Percentiles rank a stretch among this genome's conserved stretches.
Conservation (phyloP, 345 rosid genomes). For the Triadica sebifera region DNA sequence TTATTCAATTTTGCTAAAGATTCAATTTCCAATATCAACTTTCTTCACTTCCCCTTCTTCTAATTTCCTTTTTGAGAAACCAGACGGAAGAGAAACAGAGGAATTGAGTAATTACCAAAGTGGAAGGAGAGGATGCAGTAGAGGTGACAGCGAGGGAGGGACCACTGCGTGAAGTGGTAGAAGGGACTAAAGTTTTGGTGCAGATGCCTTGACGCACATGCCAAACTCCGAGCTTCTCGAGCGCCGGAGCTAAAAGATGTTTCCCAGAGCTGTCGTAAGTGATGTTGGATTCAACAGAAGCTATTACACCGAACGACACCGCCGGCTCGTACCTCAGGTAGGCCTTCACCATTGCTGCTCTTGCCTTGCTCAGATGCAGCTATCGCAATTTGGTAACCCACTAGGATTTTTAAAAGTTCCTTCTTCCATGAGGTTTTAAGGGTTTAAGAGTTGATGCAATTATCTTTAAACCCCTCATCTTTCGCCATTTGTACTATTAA, state of each 20-base stretch:
- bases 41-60: background rate
- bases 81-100: background rate
- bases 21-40: no score
- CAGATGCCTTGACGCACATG: conserved; percentile 89
- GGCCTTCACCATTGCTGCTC: conserved; percentile 63
- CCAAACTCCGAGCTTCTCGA: conserved; percentile 86
- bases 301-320: conserved; percentile 61
- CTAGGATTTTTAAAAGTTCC: background rate
- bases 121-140: conserved; percentile 49
- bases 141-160: conserved; percentile 57
- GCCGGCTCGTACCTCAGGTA: conserved; percentile 67
- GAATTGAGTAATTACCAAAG: conserved; percentile 44
- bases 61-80: background rate
- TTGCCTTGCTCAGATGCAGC: background rate
- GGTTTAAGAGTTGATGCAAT: background rate
- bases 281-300: conserved; percentile 60
- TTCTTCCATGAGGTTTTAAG: conserved; percentile 2
- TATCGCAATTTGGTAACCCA: conserved; percentile 1
- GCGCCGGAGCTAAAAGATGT: conserved; percentile 73
- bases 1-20: no score
- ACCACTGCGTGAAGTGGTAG: conserved; percentile 45
- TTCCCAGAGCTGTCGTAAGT: conserved; percentile 62
- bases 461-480: no score
- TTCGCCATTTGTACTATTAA: no score
- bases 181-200: conserved; percentile 57